Base-by-base conservation (phyloP, 2,329 filamentous ascomycete genomes). In the Claviceps paspali region DNA sequence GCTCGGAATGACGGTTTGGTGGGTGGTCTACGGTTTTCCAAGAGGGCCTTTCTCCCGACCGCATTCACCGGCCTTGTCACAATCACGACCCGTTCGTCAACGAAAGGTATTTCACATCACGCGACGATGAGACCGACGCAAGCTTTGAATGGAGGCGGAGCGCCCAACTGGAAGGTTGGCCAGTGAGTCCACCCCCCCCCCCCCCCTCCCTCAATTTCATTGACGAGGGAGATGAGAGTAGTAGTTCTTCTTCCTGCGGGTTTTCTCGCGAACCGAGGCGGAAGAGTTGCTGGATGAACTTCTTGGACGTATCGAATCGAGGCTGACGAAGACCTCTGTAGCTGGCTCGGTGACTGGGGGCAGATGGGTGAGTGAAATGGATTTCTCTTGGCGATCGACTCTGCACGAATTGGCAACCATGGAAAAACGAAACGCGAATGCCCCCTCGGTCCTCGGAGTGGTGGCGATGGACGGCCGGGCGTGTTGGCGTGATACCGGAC, bases 291-390 rank as follows among this genome's bases (percentile, higher is more conserved):
- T n/a, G n/a, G n/a, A n/a, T n/a, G n/a, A n/a, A n/a, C n/a, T n/a
- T n/a, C n/a, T n/a, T n/a, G n/a, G n/a, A n/a, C n/a, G n/a, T n/a
- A n/a, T n/a, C n/a, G n/a, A n/a, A n/a, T n/a, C n/a, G 21, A 3
- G 43, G 43, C 56, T 58, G 45, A 59, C 43, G 30, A 15, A 12
- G 8, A n/a, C n/a, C 5, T 26, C 15, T 45, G 47, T 50, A 87
- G 82, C 57, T 86, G 67, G 61, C 63, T 87, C 41, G 82, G 82
- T 49, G 62, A 63, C 59, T 88, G 82, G 80, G 82, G 82, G 53
- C 64, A 67, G 52, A 64, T 87, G 47, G 82, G 81, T 85, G 73
- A 66, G 76, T 74, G 8, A 24, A 15, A 2, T 48, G 47, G 30
- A 41, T 12, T 18, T 17, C 10, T 30, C 19, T 29, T 10, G 37